phyloP scores from a whole-genome alignment of 768 basidiomycete genomes.

The Calocybe indica region DNA sequence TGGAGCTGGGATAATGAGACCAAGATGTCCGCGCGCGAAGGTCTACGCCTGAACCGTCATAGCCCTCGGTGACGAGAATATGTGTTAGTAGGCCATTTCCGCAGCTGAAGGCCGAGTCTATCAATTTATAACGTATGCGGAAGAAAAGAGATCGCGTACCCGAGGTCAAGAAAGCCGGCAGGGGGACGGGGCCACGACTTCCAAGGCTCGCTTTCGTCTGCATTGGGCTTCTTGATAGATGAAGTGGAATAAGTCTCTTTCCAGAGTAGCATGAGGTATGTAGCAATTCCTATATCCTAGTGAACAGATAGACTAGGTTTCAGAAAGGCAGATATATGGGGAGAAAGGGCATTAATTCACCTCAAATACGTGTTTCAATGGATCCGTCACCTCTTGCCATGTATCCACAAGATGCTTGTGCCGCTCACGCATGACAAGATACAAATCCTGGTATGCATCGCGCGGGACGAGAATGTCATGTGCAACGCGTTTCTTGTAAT shows the following conservation, averaged over 20 bases:
- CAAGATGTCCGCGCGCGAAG: constrained; percentile 83
- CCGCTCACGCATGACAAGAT: constrained; percentile 79
- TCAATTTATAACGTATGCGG: neutral
- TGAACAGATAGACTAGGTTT: neutral
- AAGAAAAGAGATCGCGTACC: constrained; percentile 35
- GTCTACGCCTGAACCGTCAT: constrained; percentile 79
- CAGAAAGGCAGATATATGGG: too few relatives aligned
- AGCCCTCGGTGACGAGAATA: constrained; percentile 81
- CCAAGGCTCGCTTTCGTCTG: constrained; percentile 44
- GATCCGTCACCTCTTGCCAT: constrained; percentile 83
- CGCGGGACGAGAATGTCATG: constrained; percentile 79
- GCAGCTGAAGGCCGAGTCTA: constrained; percentile 42
- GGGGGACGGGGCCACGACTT: constrained; percentile 71
- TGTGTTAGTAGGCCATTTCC: constrained; percentile 93
- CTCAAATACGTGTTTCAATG: constrained; percentile 88
- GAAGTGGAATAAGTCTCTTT: constrained; percentile 50
- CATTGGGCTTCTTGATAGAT: neutral
- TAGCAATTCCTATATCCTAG: constrained; percentile 92
- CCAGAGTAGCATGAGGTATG: constrained; percentile 91
- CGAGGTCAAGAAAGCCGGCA: constrained; percentile 86
- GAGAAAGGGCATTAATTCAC: constrained; percentile 25
- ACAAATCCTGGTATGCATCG: constrained; percentile 85
- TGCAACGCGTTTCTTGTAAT: constrained; percentile 80
- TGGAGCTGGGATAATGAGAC: constrained; percentile 63
- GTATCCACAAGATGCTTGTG: constrained; percentile 69